Evolutionary conservation across 2,329 filamentous ascomycete genomes (phyloP).

Genomic region (Metarhizium robertsii): DNA sequence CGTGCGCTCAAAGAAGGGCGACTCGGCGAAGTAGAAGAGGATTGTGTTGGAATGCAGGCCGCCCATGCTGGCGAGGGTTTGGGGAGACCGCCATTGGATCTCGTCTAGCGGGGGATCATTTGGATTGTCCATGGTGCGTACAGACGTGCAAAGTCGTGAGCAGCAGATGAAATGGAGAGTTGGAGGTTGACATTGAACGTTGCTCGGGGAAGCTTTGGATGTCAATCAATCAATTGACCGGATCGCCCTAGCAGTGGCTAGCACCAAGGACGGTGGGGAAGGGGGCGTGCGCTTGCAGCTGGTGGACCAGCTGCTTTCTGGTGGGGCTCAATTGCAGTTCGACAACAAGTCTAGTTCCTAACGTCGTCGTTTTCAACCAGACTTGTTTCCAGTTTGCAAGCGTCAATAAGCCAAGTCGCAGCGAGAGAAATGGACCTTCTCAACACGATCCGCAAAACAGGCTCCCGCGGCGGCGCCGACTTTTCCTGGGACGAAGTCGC

Average conservation of each 20-base stretch:
- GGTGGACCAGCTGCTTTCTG: no score
- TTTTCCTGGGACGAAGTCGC: constrained; percentile 97
- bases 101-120: constrained; percentile 52
- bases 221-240: background rate
- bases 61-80: constrained; percentile 38
- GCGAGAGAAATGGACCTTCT: constrained; percentile 71
- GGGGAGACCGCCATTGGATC: constrained; percentile 54
- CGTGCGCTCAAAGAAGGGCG: constrained; percentile 58
- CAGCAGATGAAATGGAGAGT: background rate
- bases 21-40: constrained; percentile 58
- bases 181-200: background rate
- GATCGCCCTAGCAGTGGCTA: background rate
- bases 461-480: constrained; percentile 86
- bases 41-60: constrained; percentile 57
- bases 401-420: background rate
- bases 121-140: constrained; percentile 29
- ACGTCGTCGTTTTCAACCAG: background rate
- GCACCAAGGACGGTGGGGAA: no score
- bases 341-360: background rate
- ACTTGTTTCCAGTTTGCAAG: background rate
- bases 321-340: background rate
- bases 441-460: constrained; percentile 79
- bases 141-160: background rate
- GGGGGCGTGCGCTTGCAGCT: no score
- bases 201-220: background rate